A percentile compares a stretch with the other conserved stretches of the same genome.
Conservation (phyloP, 2,329 filamentous ascomycete species). For the Epichloe glyceriae region DNA sequence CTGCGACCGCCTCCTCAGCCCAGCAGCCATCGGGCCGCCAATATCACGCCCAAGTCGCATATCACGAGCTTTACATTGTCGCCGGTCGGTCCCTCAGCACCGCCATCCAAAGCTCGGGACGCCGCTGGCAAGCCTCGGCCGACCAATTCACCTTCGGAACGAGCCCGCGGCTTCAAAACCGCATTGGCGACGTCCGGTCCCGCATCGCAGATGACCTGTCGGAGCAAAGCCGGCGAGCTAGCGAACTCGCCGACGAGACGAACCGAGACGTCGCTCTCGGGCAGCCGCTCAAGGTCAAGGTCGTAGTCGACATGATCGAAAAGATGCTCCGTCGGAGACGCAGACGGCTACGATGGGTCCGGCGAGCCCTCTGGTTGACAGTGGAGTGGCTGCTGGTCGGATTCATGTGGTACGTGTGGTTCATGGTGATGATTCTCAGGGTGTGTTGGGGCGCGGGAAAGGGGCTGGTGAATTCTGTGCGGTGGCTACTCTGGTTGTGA, state of each 20-base stretch:
- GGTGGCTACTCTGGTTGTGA: constrained; percentile 75
- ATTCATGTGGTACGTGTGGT: constrained; percentile 91
- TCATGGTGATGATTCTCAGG: constrained; percentile 67
- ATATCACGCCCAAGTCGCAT: constrained; percentile 17
- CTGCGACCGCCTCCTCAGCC: constrained; percentile 8
- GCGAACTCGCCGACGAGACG: constrained; percentile 70
- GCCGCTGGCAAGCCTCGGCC: constrained; percentile 46
- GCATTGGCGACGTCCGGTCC: constrained; percentile 33
- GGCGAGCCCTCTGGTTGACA: constrained; percentile 63
- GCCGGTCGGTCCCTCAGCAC: constrained; percentile 38
- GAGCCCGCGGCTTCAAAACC: constrained; percentile 36
- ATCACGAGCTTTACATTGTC: constrained; percentile 34
- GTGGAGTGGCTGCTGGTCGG: constrained; percentile 83
- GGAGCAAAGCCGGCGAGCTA: constrained; percentile 49
- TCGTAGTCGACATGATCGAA: constrained; percentile 65
- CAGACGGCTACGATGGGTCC: constrained; percentile 57
- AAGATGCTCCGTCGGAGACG: constrained; percentile 59
- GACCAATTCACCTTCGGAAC: constrained; percentile 46
- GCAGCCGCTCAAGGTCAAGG: constrained; percentile 69
- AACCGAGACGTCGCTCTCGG: constrained; percentile 62
- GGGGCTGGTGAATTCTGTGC: constrained; percentile 44
- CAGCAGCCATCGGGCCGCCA: constrained; percentile 17
- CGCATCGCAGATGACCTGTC: constrained; percentile 40
- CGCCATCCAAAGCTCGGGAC: constrained; percentile 33
- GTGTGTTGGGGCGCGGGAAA: constrained; percentile 49